Evolutionary conservation across 768 basidiomycete genomes (phyloP), one percentile per base, ranked within the genome.

Genomic region (Psilocybe sp.): DNA sequence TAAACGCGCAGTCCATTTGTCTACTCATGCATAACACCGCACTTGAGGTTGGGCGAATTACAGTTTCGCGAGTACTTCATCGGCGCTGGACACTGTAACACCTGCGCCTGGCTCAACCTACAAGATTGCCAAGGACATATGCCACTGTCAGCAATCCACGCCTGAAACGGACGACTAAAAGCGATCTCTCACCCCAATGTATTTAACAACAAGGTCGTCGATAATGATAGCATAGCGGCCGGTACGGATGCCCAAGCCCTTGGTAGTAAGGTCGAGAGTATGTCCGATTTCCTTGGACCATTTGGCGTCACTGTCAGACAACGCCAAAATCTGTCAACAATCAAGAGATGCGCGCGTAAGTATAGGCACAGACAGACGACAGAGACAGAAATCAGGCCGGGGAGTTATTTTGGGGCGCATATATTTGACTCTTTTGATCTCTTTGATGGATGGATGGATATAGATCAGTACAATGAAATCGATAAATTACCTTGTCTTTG

Each of bases 201-300:
- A 84, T 53, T 78, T 80, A 58, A 92, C 80, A 53, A 82, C 78
- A 46, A 89, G 76, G 61, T 89, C 76, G 40, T 92, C 85, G 57
- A 88, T 58, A 58, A 89, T 68, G 49, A 89, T 55, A 23, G 81
- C 85, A 53, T 81, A 88, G 42, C 85, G 79, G 19, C 65, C 65
- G 32, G 84, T 84, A 45, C 86, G 82, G 38, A 71, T 58, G 16
- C 85, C 85, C 35, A 87, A 59, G 5, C 81, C 82, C 2, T 51
- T 49, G 4, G 51, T 67, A 18, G 73, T 65, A 18, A 84, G 67
- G 61, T 89, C 80, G 58, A 77, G 34, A 64, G 78, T 58, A 61
- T 88, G 66, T 49, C 85, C 77, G 18, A 88, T 65, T 34, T 68
- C 58, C 18, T 64, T 67, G 34, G 83, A 82, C 82, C 82, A 89